Evolutionary conservation across 2,329 filamentous ascomycete genomes (phyloP).

Genomic region (Alternaria brassicae): DNA sequence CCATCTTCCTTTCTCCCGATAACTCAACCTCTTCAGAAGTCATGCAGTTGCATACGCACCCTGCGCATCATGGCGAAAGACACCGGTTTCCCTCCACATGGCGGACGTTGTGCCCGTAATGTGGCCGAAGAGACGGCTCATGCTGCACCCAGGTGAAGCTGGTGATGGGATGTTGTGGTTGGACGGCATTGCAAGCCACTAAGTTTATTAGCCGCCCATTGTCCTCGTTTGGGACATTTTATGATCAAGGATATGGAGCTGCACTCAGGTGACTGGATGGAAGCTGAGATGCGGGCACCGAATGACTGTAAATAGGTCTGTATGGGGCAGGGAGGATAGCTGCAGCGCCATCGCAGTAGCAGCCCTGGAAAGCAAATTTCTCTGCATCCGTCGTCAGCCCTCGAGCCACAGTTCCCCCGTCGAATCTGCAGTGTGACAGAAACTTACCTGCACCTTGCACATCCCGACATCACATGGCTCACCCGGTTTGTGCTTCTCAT

Average conservation of each 20-base stretch:
- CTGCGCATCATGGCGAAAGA: constrained; percentile 38
- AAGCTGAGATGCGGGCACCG: constrained; percentile 11
- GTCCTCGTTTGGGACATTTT: constrained; percentile 40
- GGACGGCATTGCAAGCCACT: constrained; percentile 36
- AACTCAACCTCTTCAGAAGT: constrained; percentile 15
- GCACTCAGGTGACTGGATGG: constrained; percentile 27
- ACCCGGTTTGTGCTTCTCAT: constrained; percentile 18
- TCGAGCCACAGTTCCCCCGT: constrained; percentile 18
- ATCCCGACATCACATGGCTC: constrained; percentile 40
- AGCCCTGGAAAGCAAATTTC: constrained; percentile 22
- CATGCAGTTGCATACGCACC: constrained; percentile 15
- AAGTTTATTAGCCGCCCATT: constrained; percentile 44
- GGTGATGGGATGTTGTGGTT: constrained; percentile 31
- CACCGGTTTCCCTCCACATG: constrained; percentile 20
- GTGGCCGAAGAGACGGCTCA: constrained; percentile 22
- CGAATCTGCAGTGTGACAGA: constrained; percentile 44
- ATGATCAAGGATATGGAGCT: constrained; percentile 29
- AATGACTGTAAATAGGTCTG: constrained; percentile 46
- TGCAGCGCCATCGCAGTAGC: constrained; percentile 20
- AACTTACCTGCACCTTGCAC: constrained; percentile 33
- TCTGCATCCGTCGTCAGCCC: constrained; percentile 27
- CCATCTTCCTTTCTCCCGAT: constrained; percentile 21
- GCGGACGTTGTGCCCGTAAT: constrained; percentile 15
- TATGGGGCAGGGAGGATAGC: constrained; percentile 34
- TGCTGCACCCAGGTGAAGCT: constrained; percentile 9